Evolutionary conservation across 768 basidiomycete genomes (phyloP), one percentile per base, ranked within the genome.

Genomic region (Termitomyces bulborhizus): DNA sequence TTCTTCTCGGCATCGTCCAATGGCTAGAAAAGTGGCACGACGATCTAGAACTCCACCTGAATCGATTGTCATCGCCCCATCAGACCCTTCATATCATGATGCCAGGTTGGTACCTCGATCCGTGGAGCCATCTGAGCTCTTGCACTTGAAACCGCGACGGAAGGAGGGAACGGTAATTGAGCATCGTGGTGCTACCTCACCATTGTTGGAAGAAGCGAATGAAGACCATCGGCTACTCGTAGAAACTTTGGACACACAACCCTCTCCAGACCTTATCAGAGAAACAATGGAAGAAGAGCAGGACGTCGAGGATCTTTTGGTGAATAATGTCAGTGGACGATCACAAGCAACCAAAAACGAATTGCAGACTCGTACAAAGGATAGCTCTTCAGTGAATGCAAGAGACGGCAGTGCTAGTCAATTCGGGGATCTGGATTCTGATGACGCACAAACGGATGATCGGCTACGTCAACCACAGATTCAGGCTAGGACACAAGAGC

Each of bases 31-130:
- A 50, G 54, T 46, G n/a, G 48, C 49, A 21, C 48, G 53, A 26
- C 54, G 27, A 26, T 52, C 52, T 3, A n/a, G 39, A 12, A 43
- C 40, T n/a, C 42, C 41, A 31, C 18, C 24, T 52, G 6, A 21
- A 13, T n/a, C 16, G 24, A 51, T 29, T 6, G n/a, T 44, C 9
- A n/a, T 44, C 8, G 8, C 27, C 16, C n/a, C 53, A 8, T 12
- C 18, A 15, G 60, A 62, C 46, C 62, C 69, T 42, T 69, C 72
- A 9, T 70, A 66, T 57, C 62, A 63, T 37, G 71, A 71, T 57
- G 72, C 72, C 2, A 65, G 74, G 21, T 67, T 70, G 0, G 56
- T 68, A 16, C 70, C 71, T 27, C 67, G 63, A 24, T 69, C 69
- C 9, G 64, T 71, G 15, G 68, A 71, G 42, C 69, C 69, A 36